Base-by-base conservation (phyloP, 495 filamentous ascomycete genomes). In the Aspergillus biplanus region DNA sequence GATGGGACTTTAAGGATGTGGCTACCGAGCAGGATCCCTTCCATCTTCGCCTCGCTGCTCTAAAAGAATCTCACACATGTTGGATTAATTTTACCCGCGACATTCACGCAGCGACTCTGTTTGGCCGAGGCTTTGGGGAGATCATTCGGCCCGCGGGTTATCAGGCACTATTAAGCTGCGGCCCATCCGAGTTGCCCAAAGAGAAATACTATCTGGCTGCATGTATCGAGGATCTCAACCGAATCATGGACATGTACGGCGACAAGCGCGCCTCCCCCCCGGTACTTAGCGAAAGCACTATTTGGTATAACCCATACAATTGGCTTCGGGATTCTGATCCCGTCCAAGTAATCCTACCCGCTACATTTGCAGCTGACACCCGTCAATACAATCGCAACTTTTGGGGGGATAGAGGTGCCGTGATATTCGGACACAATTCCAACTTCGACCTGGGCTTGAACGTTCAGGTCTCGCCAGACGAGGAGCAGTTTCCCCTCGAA, bases 191-290 rank as follows among this genome's bases (percentile, higher is more conserved):
- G 15, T 16, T 75, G 2, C 73, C 73, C 4, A 59, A 3, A 44
- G 64, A 52, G 13, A 70, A 61, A 18, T 63, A 74, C 49, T 74
- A 73, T 59, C 71, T 78, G 18, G 70, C 71, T 7, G 71, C 61
- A 9, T 42, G 54, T 12, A 54, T 66, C 21, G 55, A 60, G 8
- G 66, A 76, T 52, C 54, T 78, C 5, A 37, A 64, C 8, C 50
- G 65, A 9, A 70, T 76, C n/a, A 66, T 76, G 61, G 48, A 73
- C 35, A 46, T 39, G 1, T 11, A 56, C 47, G 70, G 68, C 16
- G 59, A 65, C 58, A 21, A 34, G 0, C 13, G 11, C 32, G 6
- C 49, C 0, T 8, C 3, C 21, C 58, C 58, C 4, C 11, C 27
- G 0, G 15, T 34, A 34, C 58, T 54, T 1, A 61, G 35, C 5